Percentiles rank a stretch among this genome's conserved stretches.
These are phyloP conservation scores for Aspergillus tubingensis DNA, from an alignment of 2,329 filamentous ascomycete genomes.

Conservation along the genomic window DNA sequence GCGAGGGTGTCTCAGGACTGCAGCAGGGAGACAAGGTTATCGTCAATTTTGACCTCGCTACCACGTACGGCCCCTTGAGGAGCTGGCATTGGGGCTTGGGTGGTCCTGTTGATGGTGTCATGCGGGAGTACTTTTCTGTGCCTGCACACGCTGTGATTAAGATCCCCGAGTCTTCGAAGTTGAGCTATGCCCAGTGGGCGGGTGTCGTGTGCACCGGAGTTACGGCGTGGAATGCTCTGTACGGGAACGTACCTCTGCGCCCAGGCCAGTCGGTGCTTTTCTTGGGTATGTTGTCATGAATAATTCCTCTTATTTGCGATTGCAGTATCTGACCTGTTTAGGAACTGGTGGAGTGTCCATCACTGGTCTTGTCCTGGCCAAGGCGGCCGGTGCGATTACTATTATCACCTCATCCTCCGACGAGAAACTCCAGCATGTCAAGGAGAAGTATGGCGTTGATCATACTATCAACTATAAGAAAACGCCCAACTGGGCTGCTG, in stretches of 20 bases:
- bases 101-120: conserved; percentile 36
- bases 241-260: conserved; percentile 31
- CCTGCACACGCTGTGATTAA: conserved; percentile 37
- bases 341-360: conserved; percentile 48
- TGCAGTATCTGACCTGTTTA: conserved; percentile 26
- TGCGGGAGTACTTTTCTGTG: conserved; percentile 42
- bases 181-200: conserved; percentile 35
- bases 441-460: conserved; percentile 44
- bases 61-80: conserved; percentile 12
- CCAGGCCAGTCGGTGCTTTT: conserved; percentile 17
- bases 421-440: conserved; percentile 21
- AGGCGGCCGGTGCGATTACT: conserved; percentile 47
- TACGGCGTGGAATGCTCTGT: conserved; percentile 49
- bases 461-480: conserved; percentile 44
- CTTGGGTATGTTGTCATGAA: conserved; percentile 26
- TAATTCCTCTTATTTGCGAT: no score
- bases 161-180: conserved; percentile 30
- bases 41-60: conserved; percentile 13
- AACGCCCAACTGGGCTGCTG: background rate
- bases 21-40: conserved; percentile 55
- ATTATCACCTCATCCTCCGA: conserved; percentile 51
- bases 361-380: conserved; percentile 43
- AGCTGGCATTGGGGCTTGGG: conserved; percentile 25
- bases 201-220: conserved; percentile 41
- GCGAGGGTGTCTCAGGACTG: conserved; percentile 54